Evolutionary conservation across 192 early-diverging fungal species (phyloP).

Genomic region (Umbelopsis sp.): DNA sequence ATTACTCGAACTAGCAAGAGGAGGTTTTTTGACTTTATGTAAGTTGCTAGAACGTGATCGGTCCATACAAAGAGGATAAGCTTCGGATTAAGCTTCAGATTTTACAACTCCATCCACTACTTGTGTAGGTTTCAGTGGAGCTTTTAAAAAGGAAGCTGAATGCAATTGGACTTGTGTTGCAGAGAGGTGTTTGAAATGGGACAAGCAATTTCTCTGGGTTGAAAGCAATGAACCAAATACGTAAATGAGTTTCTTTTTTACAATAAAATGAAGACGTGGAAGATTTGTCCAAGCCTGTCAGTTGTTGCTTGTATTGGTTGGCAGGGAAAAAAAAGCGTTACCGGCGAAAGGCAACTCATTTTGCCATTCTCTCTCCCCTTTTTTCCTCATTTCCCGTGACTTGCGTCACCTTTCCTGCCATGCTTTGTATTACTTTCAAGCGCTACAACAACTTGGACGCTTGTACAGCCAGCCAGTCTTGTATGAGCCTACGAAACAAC

Average conservation of each 20-base stretch:
- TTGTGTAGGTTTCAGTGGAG: no score
- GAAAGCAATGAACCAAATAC: no score
- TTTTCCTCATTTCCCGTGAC: slow-evolving; percentile 13
- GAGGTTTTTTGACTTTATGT: slow-evolving; percentile 6
- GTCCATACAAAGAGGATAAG: slow-evolving; percentile 18
- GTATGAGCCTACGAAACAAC: no score
- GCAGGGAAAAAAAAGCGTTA: background rate
- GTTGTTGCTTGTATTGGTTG: background rate
- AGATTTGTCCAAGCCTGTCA: background rate
- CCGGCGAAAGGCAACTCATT: background rate
- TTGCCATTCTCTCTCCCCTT: background rate
- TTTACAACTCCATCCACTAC: slow-evolving; percentile 1
- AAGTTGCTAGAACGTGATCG: slow-evolving; percentile 21
- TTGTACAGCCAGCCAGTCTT: no score
- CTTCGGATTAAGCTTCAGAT: slow-evolving; percentile 11
- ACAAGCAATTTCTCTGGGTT: no score
- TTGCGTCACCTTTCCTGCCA: slow-evolving; percentile 7
- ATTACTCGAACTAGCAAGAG: slow-evolving; percentile 17
- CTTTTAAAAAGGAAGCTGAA: no score
- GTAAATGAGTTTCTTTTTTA: no score
- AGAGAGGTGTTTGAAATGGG: no score
- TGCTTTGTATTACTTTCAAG: background rate
- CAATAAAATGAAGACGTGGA: background rate
- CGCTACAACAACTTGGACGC: background rate
- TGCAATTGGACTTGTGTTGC: no score